Evolutionary conservation across 805 yeast species (phyloP).

Genomic region (Hanseniaspora pseudoguilliermondii): DNA sequence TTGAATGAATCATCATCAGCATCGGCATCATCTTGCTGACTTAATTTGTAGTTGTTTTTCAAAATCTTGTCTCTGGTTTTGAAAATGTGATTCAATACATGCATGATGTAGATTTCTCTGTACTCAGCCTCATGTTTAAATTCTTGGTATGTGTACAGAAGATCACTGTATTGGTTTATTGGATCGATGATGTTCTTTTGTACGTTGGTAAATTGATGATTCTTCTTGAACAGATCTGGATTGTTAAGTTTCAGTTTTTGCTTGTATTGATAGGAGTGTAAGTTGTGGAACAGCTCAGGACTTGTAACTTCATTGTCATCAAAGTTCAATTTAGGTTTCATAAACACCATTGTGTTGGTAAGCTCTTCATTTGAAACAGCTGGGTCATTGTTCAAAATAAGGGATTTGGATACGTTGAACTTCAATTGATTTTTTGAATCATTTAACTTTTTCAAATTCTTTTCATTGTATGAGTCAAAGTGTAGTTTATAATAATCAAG

Average conservation of each 20-base stretch:
- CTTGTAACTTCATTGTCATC: constrained; percentile 18
- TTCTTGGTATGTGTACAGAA: constrained; percentile 45
- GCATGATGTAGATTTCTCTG: constrained; percentile 53
- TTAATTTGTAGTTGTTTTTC: constrained; percentile 51
- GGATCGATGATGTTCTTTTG: constrained; percentile 50
- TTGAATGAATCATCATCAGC: constrained; percentile 48
- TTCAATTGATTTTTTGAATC: constrained; percentile 19
- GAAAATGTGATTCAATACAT: constrained; percentile 66
- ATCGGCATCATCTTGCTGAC: constrained; percentile 41
- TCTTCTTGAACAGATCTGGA: constrained; percentile 19
- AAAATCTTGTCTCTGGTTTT: constrained; percentile 79
- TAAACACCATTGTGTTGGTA: constrained; percentile 13
- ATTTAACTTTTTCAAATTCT: constrained; percentile 29
- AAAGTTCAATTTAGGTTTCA: constrained; percentile 21
- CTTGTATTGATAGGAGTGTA: constrained; percentile 34
- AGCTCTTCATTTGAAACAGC: constrained; percentile 14
- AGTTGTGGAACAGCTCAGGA: constrained; percentile 18
- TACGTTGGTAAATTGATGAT: constrained; percentile 26
- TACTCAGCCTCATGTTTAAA: constrained; percentile 37
- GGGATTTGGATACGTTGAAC: constrained; percentile 12
- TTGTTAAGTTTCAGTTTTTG: constrained; percentile 29
- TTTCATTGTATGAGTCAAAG: constrained; percentile 39
- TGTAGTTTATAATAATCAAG: constrained; percentile 70
- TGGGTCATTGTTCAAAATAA: constrained; percentile 3
- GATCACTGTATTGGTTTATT: constrained; percentile 60